Evolutionary conservation across 805 yeast species (phyloP).

Genomic region (Lachancea quebecensis): DNA sequence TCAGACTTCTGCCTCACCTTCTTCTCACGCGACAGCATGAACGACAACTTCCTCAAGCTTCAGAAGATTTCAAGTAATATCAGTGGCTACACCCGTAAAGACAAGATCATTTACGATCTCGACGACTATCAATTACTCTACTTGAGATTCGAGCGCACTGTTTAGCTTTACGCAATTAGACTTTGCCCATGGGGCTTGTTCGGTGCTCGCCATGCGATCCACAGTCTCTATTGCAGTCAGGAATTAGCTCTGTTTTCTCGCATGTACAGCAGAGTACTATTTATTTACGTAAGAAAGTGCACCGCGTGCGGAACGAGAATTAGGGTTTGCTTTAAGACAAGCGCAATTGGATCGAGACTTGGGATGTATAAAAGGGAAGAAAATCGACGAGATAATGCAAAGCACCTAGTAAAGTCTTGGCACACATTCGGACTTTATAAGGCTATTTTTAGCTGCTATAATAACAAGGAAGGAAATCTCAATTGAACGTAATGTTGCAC

Average conservation of each 20-base stretch:
- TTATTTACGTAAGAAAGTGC: background rate
- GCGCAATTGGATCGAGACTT: no score
- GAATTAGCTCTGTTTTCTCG: background rate
- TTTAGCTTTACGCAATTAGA: background rate
- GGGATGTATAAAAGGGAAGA: background rate
- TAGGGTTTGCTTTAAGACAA: background rate
- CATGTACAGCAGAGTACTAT: background rate
- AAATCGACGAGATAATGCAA: background rate
- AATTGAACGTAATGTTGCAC: slow-evolving; percentile 14
- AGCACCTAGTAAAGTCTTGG: slow-evolving; percentile 1
- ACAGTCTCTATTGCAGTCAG: background rate
- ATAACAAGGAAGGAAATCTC: background rate
- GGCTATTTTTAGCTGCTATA: background rate
- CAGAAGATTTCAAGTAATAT: slow-evolving; percentile 22
- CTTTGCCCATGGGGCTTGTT: background rate
- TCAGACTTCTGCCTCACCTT: slow-evolving; percentile 61
- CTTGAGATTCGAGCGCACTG: slow-evolving; percentile 45
- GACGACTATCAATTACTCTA: slow-evolving; percentile 68
- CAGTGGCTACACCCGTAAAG: slow-evolving; percentile 51
- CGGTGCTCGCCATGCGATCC: background rate
- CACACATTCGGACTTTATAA: background rate
- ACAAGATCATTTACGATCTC: slow-evolving; percentile 66
- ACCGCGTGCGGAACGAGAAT: background rate
- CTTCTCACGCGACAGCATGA: slow-evolving; percentile 30
- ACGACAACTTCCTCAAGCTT: slow-evolving; percentile 33